Base-by-base conservation (phyloP, 2,329 filamentous ascomycete genomes). In the Sodiomyces alkalinus region DNA sequence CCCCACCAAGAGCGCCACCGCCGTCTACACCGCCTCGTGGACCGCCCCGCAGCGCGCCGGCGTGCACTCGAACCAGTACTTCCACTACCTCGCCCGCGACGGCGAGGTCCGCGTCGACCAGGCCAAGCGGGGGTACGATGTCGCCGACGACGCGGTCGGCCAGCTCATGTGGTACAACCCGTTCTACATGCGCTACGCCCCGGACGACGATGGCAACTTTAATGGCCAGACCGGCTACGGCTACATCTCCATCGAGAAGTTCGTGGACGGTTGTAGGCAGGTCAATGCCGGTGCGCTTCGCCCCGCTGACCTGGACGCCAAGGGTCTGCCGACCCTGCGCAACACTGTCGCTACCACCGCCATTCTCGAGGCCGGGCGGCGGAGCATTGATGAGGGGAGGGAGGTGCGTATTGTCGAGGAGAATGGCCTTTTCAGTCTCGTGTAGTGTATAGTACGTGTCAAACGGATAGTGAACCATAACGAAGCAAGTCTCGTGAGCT, bases 31-130 rank as follows among this genome's bases (percentile, higher is more conserved):
- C 9, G 81, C 86, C 8, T 87, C 80, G 22, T 94, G 86, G 86
- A 93, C 86, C 2, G 87, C 87, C 6, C 86, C 87, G 9, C 80
- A 92, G 50, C 80, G 77, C 45, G 86, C 86, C 0, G 86, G 87
- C 27, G 85, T 94, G n/a, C 87, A 94, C 57, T 87, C 79, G 2
- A 92, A 92, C 52, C 86, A 94, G 58, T 90, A 93, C 58, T 94
- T 94, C 62, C 86, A 94, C 56, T 93, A 90, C 58, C 77, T 94
- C 58, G 86, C 72, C 3, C 68, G 71, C 34, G 71, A 76, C 32
- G 86, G 86, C 38, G 86, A 94, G 58, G 74, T 94, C 43, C 73
- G 81, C 34, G 71, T 92, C 44, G 82, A 94, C 59, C 87, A 94
- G 58, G 86, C 85, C 24, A 92, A 92, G 64, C 72, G 86, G 30